Conservation (phyloP, 768 basidiomycete genomes). For the Kwoniella heveanensis region DNA sequence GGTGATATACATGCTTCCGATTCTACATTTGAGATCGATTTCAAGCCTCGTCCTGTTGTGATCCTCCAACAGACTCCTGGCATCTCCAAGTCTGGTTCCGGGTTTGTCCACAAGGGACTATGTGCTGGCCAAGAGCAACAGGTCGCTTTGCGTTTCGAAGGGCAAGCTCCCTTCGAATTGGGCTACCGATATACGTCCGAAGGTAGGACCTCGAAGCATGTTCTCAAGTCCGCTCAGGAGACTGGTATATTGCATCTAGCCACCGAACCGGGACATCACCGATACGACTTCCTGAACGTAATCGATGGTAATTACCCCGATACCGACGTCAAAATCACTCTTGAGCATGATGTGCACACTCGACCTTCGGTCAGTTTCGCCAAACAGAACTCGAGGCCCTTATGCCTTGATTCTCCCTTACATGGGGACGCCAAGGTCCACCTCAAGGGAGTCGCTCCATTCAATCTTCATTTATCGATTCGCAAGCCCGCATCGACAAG, state of each 20-base stretch:
- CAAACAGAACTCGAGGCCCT: constrained; percentile 67
- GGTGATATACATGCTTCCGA: constrained; percentile 68
- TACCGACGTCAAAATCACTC: constrained; percentile 60
- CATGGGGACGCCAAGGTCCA: constrained; percentile 70
- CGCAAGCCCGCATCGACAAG: constrained; percentile 73
- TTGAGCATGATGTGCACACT: constrained; percentile 81
- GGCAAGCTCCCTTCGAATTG: constrained; percentile 89
- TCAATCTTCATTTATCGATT: constrained; percentile 69
- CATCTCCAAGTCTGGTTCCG: constrained; percentile 13
- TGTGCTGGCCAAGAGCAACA: constrained; percentile 81
- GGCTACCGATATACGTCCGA: constrained; percentile 74
- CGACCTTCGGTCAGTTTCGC: constrained; percentile 82
- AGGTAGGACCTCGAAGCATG: constrained; percentile 32
- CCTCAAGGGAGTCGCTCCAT: constrained; percentile 83
- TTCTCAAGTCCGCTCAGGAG: constrained; percentile 43
- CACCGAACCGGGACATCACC: constrained; percentile 73
- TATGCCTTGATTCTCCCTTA: constrained; percentile 67
- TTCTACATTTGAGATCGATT: constrained; percentile 70
- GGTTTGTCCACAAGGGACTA: constrained; percentile 63
- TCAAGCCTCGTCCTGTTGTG: constrained; percentile 77
- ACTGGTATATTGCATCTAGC: constrained; percentile 59
- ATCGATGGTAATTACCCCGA: constrained; percentile 72
- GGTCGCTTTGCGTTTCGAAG: constrained; percentile 82
- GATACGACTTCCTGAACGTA: constrained; percentile 86
- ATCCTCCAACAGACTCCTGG: constrained; percentile 58